Percentiles rank a stretch among this genome's conserved stretches.
phyloP scores from a whole-genome alignment of 129 eudicot species.

The Solidago caesia region DNA sequence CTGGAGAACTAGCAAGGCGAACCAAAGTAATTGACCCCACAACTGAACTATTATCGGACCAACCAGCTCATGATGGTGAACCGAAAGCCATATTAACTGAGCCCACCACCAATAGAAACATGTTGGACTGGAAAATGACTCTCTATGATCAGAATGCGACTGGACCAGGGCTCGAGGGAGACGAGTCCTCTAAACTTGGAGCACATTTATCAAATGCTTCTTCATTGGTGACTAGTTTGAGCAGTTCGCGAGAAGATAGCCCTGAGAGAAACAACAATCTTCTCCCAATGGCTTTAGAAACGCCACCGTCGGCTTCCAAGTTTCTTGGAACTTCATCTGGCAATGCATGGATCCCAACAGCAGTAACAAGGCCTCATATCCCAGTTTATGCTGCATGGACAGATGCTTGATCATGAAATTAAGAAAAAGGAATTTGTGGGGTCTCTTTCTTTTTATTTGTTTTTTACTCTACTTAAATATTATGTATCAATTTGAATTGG shows the following conservation, averaged over 20 bases:
- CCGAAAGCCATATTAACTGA: slow-evolving; percentile 23
- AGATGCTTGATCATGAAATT: slow-evolving; percentile 43
- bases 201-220: slow-evolving; percentile 50
- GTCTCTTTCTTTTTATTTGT: slow-evolving; percentile 16
- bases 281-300: slow-evolving; percentile 44
- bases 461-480: slow-evolving; percentile 20
- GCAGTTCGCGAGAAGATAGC: slow-evolving; percentile 79
- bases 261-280: slow-evolving; percentile 54
- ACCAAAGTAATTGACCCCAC: slow-evolving; percentile 46
- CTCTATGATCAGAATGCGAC: slow-evolving; percentile 34
- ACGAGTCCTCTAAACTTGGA: slow-evolving; percentile 43
- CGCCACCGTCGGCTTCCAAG: slow-evolving; percentile 53
- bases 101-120: slow-evolving; percentile 31
- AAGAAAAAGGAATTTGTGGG: slow-evolving; percentile 1
- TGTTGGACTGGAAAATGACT: slow-evolving; percentile 69
- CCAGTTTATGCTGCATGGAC: slow-evolving; percentile 94
- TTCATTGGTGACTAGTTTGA: slow-evolving; percentile 64
- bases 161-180: slow-evolving; percentile 29
- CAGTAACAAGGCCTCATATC: slow-evolving; percentile 54
- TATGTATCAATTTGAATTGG: slow-evolving; percentile 37
- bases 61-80: slow-evolving; percentile 21
- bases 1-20: slow-evolving; percentile 74
- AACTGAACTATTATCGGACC: slow-evolving; percentile 20
- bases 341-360: slow-evolving; percentile 61
- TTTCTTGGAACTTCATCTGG: slow-evolving; percentile 41